Percentiles rank a stretch among this genome's conserved stretches.
phyloP scores from a whole-genome alignment of 2,329 filamentous ascomycete genomes.

The Penicillium sp. region DNA sequence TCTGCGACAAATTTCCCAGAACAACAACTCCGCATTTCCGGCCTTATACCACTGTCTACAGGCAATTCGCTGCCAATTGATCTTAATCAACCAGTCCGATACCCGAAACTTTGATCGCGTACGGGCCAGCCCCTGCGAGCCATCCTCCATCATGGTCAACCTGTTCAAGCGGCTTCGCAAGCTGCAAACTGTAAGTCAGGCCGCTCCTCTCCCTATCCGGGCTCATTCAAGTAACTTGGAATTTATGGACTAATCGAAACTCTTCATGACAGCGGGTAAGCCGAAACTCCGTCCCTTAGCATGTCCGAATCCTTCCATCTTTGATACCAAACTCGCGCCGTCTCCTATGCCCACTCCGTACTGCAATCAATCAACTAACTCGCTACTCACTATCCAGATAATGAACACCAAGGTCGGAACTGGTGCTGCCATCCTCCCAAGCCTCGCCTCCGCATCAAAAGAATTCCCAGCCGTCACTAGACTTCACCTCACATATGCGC shows the following conservation, averaged over 20 bases:
- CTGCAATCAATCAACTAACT: not conserved
- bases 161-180: constrained; percentile 65
- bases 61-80: not conserved
- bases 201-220: not conserved
- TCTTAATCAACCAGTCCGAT: not conserved
- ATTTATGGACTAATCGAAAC: constrained; percentile 16
- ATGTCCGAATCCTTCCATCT: constrained; percentile 4
- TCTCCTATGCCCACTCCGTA: not conserved
- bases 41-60: constrained; percentile 4
- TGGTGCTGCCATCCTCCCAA: constrained; percentile 75
- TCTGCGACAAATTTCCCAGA: constrained; percentile 26
- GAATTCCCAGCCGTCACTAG: constrained; percentile 41
- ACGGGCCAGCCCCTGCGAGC: constrained; percentile 21
- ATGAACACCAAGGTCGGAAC: constrained; percentile 73
- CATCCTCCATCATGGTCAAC: constrained; percentile 44
- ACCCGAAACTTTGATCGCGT: constrained; percentile 5
- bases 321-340: not conserved
- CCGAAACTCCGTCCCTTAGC: constrained; percentile 5
- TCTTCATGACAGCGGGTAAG: constrained; percentile 30
- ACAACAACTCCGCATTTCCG: constrained; percentile 15
- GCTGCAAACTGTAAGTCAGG: constrained; percentile 62
- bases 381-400: constrained; percentile 51
- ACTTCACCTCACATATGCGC: constrained; percentile 45
- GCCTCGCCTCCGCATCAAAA: constrained; percentile 27
- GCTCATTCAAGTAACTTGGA: not conserved